A percentile compares a stretch with the other conserved stretches of the same genome.
phyloP scores from a whole-genome alignment of 768 basidiomycete species.

The Amanita exitialis region DNA sequence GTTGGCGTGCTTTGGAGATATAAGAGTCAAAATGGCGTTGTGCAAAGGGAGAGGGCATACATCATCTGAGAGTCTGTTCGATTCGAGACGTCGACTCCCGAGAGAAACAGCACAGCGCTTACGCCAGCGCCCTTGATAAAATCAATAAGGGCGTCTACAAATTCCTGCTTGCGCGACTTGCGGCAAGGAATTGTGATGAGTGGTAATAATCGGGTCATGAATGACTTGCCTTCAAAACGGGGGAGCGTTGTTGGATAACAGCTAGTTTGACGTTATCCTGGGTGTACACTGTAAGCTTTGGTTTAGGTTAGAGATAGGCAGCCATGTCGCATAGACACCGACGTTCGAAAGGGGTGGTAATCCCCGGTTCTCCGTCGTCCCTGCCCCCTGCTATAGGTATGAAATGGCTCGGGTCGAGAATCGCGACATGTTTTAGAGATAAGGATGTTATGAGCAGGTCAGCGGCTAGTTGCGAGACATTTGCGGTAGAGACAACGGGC shows the following conservation, averaged over 20 bases:
- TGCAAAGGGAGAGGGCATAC: conserved; percentile 29
- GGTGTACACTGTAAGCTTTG: conserved; percentile 49
- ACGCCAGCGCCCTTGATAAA: conserved; percentile 46
- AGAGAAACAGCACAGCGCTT: conserved; percentile 49
- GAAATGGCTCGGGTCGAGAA: conserved; percentile 51
- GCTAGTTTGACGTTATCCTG: conserved; percentile 36
- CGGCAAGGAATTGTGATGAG: conserved; percentile 3
- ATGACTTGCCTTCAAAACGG: conserved; percentile 55
- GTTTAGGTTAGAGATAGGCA: conserved; percentile 5
- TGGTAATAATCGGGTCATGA: not conserved
- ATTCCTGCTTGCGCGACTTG: conserved; percentile 61
- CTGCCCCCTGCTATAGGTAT: conserved; percentile 68
- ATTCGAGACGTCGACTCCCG: conserved; percentile 67
- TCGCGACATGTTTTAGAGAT: conserved; percentile 46
- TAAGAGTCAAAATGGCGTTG: not conserved
- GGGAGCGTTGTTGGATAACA: conserved; percentile 72
- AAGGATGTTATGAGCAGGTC: conserved; percentile 68
- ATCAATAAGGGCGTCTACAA: conserved; percentile 42
- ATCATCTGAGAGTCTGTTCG: conserved; percentile 71
- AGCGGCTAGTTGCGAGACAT: conserved; percentile 69
- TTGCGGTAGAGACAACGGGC: conserved; percentile 75
- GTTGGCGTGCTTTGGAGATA: conserved; percentile 45
- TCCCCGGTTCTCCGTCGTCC: conserved; percentile 47
- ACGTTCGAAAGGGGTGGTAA: conserved; percentile 75
- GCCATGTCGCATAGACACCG: conserved; percentile 16